Conservation (phyloP, 2,329 filamentous ascomycete genomes). For the Pseudofabraea citricarpa region DNA sequence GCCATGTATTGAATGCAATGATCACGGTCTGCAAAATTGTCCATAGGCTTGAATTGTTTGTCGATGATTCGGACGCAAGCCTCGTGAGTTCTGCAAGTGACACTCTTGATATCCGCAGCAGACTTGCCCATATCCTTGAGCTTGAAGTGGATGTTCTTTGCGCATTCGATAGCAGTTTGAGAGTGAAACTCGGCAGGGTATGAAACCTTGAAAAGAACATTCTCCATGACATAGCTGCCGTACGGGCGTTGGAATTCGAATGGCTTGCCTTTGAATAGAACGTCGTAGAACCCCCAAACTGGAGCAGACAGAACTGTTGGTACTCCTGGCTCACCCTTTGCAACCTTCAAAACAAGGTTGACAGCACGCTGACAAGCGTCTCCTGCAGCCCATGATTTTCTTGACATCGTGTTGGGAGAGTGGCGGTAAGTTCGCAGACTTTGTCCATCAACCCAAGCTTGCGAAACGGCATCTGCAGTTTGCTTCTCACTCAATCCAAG, state of each 20-base stretch:
- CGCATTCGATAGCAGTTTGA: conserved; percentile 94
- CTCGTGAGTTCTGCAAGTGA: conserved; percentile 96
- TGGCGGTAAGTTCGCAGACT: conserved; percentile 95
- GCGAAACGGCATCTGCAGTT: conserved; percentile 91
- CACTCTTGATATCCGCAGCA: conserved; percentile 85
- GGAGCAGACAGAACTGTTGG: conserved; percentile 90
- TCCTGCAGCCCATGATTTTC: conserved; percentile 98
- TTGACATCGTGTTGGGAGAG: conserved; percentile 98
- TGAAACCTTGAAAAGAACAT: conserved; percentile 99
- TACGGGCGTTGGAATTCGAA: conserved; percentile 96
- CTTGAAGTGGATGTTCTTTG: conserved; percentile 80
- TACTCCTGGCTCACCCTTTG: conserved; percentile 85
- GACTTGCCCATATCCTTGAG: conserved; percentile 83
- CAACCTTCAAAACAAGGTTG: conserved; percentile 84
- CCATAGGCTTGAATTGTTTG: conserved; percentile 99
- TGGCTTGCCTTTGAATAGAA: conserved; percentile 91
- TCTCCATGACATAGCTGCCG: conserved; percentile 99
- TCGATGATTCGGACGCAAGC: conserved; percentile 98
- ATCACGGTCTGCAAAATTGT: conserved; percentile 99
- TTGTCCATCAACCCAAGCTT: conserved; percentile 97
- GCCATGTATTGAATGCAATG: conserved; percentile 99
- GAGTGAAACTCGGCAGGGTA: conserved; percentile 99
- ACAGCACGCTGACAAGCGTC: conserved; percentile 96
- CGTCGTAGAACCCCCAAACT: conserved; percentile 98
- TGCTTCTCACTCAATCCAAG: conserved; percentile 84